Evolutionary conservation across 169 alveolate species (phyloP), one percentile per base, ranked within the genome.

Genomic region (Cytauxzoon felis): DNA sequence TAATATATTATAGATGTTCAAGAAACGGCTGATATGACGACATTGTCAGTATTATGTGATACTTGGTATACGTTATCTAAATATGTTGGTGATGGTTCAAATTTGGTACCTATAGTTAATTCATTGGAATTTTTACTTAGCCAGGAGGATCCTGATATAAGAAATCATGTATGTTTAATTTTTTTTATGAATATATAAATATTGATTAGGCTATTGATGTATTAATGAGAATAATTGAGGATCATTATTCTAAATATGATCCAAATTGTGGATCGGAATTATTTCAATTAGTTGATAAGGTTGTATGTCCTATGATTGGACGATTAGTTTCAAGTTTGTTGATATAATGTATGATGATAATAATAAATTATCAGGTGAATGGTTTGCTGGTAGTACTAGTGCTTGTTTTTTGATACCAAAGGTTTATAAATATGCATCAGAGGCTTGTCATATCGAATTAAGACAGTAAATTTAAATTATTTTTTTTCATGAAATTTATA

Each of bases 341-440:
- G 19, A 2, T n/a, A 13, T n/a, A n/a, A n/a, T n/a, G n/a, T n/a
- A n/a, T n/a, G n/a, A n/a, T n/a, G n/a, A n/a, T n/a, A n/a, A n/a
- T n/a, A n/a, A n/a, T n/a, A n/a, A n/a, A n/a, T n/a, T 13, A 8
- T 19, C 51, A 76, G 80, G 58, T n/a, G 86, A 76, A 23, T 76
- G 86, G 86, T 76, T 76, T 60, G 80, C 86, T 1, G 75, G 54
- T 7, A 66, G 78, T 1, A 60, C 48, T 2, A 66, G 81, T 9
- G 86, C 86, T 7, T 76, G 86, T 40, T 33, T 19, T 8, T 47
- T 76, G 0, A 76, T 76, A 11, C 86, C 86, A 30, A 49, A 18
- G 19, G 29, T 66, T 8, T 76, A 76, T 48, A 3, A 30, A 63
- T 64, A 58, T 49, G 86, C 86, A 4, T 76, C 86, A 8, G 76